Percentiles rank a stretch among this genome's conserved stretches.
These are phyloP conservation scores for Pseudomonodictys pantanalensis DNA, from an alignment of 495 filamentous ascomycete species.

Conservation along the genomic window DNA sequence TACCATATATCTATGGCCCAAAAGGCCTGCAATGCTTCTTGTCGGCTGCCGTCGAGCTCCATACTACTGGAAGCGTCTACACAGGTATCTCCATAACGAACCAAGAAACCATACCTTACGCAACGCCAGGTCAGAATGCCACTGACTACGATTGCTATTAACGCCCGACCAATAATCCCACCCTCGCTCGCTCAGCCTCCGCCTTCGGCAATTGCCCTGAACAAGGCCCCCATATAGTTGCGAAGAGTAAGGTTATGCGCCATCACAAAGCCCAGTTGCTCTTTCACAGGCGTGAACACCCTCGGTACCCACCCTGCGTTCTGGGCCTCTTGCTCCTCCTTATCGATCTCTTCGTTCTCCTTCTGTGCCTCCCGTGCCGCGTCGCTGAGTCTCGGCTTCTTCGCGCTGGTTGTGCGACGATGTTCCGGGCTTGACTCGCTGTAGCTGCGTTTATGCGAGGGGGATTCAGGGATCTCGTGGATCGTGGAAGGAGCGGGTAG, in stretches of 20 bases:
- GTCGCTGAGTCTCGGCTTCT: slow-evolving; percentile 48
- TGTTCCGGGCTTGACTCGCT: slow-evolving; percentile 15
- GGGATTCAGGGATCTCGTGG: slow-evolving; percentile 15
- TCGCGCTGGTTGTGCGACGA: slow-evolving; percentile 17
- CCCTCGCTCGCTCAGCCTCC: slow-evolving; percentile 15
- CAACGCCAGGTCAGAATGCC: no score
- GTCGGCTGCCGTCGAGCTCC: no score
- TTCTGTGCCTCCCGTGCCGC: slow-evolving; percentile 52
- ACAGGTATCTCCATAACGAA: no score
- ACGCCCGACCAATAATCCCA: not conserved
- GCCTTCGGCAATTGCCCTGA: slow-evolving; percentile 42
- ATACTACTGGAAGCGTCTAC: no score
- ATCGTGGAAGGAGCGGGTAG: slow-evolving; percentile 16
- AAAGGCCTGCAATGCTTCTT: no score
- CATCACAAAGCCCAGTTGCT: slow-evolving; percentile 46
- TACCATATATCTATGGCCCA: no score
- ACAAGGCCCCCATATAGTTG: slow-evolving; percentile 47
- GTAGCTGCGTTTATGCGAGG: slow-evolving; percentile 11
- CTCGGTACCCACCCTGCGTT: slow-evolving; percentile 53
- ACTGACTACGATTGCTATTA: not conserved
- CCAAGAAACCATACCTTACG: no score
- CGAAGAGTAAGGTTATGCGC: slow-evolving; percentile 49
- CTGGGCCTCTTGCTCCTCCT: slow-evolving; percentile 31
- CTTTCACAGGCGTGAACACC: slow-evolving; percentile 45
- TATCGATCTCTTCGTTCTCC: slow-evolving; percentile 34